These are phyloP conservation scores for Pseudogymnoascus sp. DNA, from an alignment of 2,329 filamentous ascomycete species.

Conservation along the genomic window DNA sequence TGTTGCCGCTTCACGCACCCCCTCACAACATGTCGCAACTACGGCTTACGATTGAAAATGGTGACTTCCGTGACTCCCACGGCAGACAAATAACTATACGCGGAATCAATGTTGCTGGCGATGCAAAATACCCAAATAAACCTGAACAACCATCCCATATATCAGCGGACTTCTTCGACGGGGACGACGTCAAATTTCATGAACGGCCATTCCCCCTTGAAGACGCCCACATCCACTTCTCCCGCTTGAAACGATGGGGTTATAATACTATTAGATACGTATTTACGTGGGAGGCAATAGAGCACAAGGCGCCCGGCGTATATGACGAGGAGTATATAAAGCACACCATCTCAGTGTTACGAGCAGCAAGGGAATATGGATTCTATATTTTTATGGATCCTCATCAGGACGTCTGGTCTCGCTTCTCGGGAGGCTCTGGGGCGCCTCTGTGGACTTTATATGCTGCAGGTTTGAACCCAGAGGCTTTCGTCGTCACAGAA, in stretches of 20 bases:
- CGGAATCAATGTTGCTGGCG: constrained; percentile 88
- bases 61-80: constrained; percentile 71
- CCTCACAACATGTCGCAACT: constrained; percentile 57
- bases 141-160: constrained; percentile 79
- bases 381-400: constrained; percentile 99
- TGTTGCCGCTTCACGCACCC: background rate
- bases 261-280: constrained; percentile 96
- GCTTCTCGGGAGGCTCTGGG: constrained; percentile 87
- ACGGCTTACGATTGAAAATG: constrained; percentile 76
- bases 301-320: constrained; percentile 78
- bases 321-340: constrained; percentile 94
- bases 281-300: constrained; percentile 99
- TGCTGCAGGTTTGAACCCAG: constrained; percentile 83
- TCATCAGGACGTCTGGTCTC: constrained; percentile 97
- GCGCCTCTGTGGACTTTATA: constrained; percentile 98
- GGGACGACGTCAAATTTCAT: constrained; percentile 84
- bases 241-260: constrained; percentile 76
- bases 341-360: constrained; percentile 78
- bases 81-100: constrained; percentile 82
- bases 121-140: constrained; percentile 78
- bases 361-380: constrained; percentile 78
- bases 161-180: constrained; percentile 77
- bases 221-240: constrained; percentile 80
- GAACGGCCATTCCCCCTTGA: constrained; percentile 74
- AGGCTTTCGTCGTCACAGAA: constrained; percentile 76